Base-by-base conservation (phyloP, 2,329 filamentous ascomycete genomes). In the Aspergillus fructus region DNA sequence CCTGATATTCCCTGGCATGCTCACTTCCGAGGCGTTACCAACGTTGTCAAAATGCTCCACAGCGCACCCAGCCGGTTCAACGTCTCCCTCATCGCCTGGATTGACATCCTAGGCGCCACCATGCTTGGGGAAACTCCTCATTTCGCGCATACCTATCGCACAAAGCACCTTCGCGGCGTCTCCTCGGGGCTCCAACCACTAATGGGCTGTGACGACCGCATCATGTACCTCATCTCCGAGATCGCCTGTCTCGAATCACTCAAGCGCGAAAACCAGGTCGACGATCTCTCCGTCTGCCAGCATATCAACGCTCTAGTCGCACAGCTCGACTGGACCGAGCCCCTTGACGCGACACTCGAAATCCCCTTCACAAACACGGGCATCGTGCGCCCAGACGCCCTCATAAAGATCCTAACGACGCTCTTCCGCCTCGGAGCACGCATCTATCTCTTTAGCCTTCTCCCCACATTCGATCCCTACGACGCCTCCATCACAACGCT, bases 221-320 rank as follows among this genome's bases (percentile, higher is more conserved):
- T 97, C 77, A 97, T 99, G 92, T 97, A 96, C 74, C 82, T 97
- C 66, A 96, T 99, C 71, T 96, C 92, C 1, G 94, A 99, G 77
- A 96, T 97, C 66, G 91, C 93, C 50, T 97, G 94, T 74, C 86
- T 99, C 45, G 94, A 97, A 71, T 88, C 89, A 2, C 84, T 97
- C 62, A 94, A 93, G 80, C 77, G 81, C 37, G 86, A 89, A 56
- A 89, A 89, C 66, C 91, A 3, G 3, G 24, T 81, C 66, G 89
- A 96, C 65, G 88, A 96, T 68, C 86, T 92, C 59, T 85, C 86
- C 53, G 84, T 97, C 39, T 96, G 91, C 83, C 84, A 89, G 59
- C 93, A 97, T 75, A 90, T 97, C 41, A 86, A 89, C 61, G 86
- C 89, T n/a, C 85, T 97, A 5, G 92, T 89, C 39, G 84, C 89